These are phyloP conservation scores for Yamadazyma nakazawae DNA, from an alignment of 805 yeast species.

Conservation along the genomic window DNA sequence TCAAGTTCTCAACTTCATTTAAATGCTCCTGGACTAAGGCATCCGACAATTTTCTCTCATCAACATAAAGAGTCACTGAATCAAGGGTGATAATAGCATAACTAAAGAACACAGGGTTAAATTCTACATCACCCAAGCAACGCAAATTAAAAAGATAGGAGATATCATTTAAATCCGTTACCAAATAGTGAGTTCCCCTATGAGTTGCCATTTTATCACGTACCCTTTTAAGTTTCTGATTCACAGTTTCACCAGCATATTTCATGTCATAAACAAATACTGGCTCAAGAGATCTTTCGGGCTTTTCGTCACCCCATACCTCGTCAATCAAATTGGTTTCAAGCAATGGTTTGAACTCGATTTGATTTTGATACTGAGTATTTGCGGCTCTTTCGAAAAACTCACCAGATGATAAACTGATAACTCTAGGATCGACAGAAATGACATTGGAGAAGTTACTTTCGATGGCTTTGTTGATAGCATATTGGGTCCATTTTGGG, in stretches of 20 bases:
- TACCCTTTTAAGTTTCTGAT: conserved; percentile 27
- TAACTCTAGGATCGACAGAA: conserved; percentile 80
- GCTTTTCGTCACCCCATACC: conserved; percentile 37
- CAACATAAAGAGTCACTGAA: conserved; percentile 51
- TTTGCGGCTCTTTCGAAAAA: conserved; percentile 28
- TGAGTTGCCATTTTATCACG: conserved; percentile 27
- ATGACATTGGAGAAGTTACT: conserved; percentile 50
- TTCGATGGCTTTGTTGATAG: conserved; percentile 51
- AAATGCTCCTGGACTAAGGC: conserved; percentile 28
- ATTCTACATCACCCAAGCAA: conserved; percentile 71
- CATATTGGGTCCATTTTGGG: conserved; percentile 79
- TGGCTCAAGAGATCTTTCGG: conserved; percentile 31
- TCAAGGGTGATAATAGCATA: conserved; percentile 42
- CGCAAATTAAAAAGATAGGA: conserved; percentile 79
- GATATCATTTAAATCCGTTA: conserved; percentile 71
- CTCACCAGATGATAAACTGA: conserved; percentile 50
- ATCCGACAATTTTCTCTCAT: conserved; percentile 40
- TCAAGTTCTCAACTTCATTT: conserved; percentile 22
- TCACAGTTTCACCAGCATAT: conserved; percentile 33
- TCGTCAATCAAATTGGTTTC: conserved; percentile 33
- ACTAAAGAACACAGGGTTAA: conserved; percentile 82
- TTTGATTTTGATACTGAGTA: conserved; percentile 18
- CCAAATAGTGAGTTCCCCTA: conserved; percentile 37
- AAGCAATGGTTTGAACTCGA: conserved; percentile 28
- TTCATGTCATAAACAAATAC: conserved; percentile 27